Conservation (phyloP, 2,329 filamentous ascomycete species). For the Epichloe sp. region DNA sequence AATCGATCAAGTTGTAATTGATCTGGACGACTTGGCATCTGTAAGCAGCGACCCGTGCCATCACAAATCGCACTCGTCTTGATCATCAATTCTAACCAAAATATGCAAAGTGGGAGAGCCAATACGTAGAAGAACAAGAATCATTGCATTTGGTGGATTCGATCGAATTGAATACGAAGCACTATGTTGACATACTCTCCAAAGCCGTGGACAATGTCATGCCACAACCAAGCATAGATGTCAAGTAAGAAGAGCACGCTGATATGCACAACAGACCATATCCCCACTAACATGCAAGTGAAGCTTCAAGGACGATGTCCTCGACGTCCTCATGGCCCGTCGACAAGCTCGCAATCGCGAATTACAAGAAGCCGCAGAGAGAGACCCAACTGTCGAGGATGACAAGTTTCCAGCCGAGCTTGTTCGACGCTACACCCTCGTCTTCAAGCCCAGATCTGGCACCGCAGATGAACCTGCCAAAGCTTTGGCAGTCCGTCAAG, state of each 20-base stretch:
- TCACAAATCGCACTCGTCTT: neutral
- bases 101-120: constrained; percentile 58
- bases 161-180: constrained; percentile 82
- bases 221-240: constrained; percentile 63
- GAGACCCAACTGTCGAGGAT: constrained; percentile 51
- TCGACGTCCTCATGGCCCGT: constrained; percentile 93
- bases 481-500: constrained; percentile 77
- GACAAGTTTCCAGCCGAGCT: constrained; percentile 85
- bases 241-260: constrained; percentile 43
- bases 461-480: constrained; percentile 50
- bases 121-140: constrained; percentile 51
- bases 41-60: constrained; percentile 31
- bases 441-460: constrained; percentile 83
- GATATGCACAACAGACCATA: neutral
- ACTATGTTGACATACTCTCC: constrained; percentile 87
- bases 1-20: constrained; percentile 65
- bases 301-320: constrained; percentile 91
- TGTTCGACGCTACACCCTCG: constrained; percentile 85
- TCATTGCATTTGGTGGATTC: constrained; percentile 60
- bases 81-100: neutral
- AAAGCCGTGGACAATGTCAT: constrained; percentile 78
- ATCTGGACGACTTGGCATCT: constrained; percentile 72
- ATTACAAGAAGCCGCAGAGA: constrained; percentile 52
- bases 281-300: neutral
- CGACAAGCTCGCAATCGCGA: constrained; percentile 76